Conservation (phyloP, 163 green algal species). For the Chloromonas sp. region DNA sequence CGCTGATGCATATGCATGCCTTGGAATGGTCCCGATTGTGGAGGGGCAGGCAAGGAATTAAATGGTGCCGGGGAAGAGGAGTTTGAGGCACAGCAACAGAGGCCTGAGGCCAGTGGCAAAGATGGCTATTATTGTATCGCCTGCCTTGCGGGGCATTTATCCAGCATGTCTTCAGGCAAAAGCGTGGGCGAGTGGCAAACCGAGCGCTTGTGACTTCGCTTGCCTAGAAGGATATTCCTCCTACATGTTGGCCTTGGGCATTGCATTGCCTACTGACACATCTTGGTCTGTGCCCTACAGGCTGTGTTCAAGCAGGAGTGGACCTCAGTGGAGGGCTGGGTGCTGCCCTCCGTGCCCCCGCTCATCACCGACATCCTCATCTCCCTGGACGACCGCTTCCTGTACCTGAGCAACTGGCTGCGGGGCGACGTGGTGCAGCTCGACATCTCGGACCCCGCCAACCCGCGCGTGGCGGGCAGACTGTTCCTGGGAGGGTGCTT, state of each 20-base stretch:
- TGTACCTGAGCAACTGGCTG: conserved; percentile 27
- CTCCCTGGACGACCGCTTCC: conserved; percentile 63
- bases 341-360: conserved; percentile 69
- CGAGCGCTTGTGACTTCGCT: no score
- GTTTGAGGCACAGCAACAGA: neutral
- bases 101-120: neutral
- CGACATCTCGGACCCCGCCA: conserved; percentile 70
- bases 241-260: no score
- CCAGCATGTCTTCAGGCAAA: no score
- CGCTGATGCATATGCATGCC: no score
- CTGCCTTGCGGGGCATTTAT: no score
- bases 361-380: conserved; percentile 89
- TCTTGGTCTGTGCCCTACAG: conserved; percentile 5
- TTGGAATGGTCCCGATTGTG: no score
- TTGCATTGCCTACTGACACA: no score
- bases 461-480: conserved; percentile 31
- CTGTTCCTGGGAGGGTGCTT: conserved; percentile 11
- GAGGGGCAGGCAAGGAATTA: no score
- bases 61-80: no score
- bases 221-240: no score
- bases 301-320: conserved; percentile 57
- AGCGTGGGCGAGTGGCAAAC: no score
- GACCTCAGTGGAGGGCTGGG: conserved; percentile 33
- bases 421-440: conserved; percentile 68
- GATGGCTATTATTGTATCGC: no score